These are phyloP conservation scores for Spatholobus suberectus DNA, from an alignment of 306 rosid genomes.

Conservation along the genomic window DNA sequence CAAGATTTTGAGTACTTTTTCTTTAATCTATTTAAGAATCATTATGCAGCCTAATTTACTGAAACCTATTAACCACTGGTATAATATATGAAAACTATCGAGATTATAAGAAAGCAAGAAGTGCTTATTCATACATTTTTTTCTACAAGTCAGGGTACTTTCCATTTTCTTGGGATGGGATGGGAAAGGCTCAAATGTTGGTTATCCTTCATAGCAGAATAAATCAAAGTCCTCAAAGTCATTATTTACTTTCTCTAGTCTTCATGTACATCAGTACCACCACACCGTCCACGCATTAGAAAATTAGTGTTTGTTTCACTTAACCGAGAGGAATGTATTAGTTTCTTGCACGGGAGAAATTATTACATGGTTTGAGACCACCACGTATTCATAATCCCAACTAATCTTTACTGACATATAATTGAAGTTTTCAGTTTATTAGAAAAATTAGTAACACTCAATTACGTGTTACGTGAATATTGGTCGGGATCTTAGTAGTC, in stretches of 20 bases:
- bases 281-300: background rate
- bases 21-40: background rate
- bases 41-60: background rate
- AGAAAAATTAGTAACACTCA: no score
- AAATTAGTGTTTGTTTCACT: background rate
- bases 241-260: background rate
- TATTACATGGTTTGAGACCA: no score
- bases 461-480: no score
- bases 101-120: background rate
- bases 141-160: background rate
- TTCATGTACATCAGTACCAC: background rate
- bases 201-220: background rate
- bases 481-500: no score
- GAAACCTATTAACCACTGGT: background rate
- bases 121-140: background rate
- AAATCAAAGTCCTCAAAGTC: background rate
- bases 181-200: background rate
- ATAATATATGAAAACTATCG: background rate
- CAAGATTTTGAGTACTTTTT: background rate
- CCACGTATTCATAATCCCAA: no score
- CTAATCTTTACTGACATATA: no score
- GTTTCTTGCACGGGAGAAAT: no score
- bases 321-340: background rate
- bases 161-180: background rate
- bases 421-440: no score